These are phyloP conservation scores for Discostella pseudostelligera DNA, from an alignment of 108 stramenopile genomes.

Conservation along the genomic window DNA sequence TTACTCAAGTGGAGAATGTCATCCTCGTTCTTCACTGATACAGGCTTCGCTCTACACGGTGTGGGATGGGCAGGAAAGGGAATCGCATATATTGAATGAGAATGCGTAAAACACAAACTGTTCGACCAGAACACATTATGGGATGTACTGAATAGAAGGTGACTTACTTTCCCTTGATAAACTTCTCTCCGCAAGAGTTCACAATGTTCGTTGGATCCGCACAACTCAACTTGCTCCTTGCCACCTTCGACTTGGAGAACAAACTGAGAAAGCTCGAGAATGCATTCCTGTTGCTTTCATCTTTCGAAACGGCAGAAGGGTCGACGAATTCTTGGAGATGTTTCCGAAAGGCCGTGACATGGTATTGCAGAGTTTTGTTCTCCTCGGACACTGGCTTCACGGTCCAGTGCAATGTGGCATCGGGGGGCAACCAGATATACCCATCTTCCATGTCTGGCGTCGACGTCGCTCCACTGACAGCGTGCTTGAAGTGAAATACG, in stretches of 20 bases:
- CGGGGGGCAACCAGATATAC: constrained; percentile 76
- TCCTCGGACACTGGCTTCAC: constrained; percentile 60
- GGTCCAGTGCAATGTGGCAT: constrained; percentile 83
- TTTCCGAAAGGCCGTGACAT: constrained; percentile 70
- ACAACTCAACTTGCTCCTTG: constrained; percentile 77
- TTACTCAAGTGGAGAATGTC: constrained; percentile 91
- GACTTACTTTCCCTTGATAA: constrained; percentile 72
- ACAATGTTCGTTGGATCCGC: constrained; percentile 90
- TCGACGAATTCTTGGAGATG: constrained; percentile 78
- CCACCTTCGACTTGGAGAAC: constrained; percentile 66
- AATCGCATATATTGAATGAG: not conserved
- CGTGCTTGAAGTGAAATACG: constrained; percentile 95
- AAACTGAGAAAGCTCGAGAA: constrained; percentile 76
- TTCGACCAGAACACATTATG: not conserved
- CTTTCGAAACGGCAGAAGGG: constrained; percentile 19
- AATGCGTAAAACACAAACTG: not conserved
- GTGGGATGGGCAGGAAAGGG: not conserved
- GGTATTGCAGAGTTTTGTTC: constrained; percentile 63
- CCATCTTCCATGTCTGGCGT: constrained; percentile 66
- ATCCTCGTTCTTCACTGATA: constrained; percentile 87
- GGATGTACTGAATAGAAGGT: not conserved
- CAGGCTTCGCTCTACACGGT: constrained; percentile 57
- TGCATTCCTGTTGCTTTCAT: constrained; percentile 54
- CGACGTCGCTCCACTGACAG: constrained; percentile 77
- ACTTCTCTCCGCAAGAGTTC: constrained; percentile 88